Evolutionary conservation across 176 grass and related monocot genomes (phyloP).

Genomic region (Carex kokanica): DNA sequence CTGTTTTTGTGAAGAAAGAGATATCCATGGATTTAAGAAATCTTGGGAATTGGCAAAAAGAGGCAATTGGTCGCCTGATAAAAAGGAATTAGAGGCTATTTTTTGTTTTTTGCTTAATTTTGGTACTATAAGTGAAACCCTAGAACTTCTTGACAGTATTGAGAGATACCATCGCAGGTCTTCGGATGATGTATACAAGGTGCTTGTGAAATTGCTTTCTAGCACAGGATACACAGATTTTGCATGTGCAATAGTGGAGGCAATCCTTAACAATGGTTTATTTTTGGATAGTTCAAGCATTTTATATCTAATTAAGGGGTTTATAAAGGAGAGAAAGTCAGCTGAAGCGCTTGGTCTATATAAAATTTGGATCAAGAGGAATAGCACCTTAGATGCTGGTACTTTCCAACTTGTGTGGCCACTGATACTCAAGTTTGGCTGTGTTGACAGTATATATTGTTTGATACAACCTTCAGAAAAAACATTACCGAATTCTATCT

Average conservation of each 20-base stretch:
- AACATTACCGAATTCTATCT: conserved; percentile 27
- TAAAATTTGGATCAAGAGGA: conserved; percentile 54
- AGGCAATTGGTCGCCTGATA: conserved; percentile 50
- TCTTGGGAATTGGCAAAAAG: conserved; percentile 57
- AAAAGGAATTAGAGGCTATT: conserved; percentile 39
- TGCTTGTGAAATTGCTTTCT: conserved; percentile 67
- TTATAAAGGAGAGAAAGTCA: conserved; percentile 65
- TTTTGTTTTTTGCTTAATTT: conserved; percentile 55
- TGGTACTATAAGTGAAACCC: conserved; percentile 65
- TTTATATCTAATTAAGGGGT: conserved; percentile 62
- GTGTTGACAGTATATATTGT: conserved; percentile 39
- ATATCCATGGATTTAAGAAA: conserved; percentile 62
- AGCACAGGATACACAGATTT: conserved; percentile 55
- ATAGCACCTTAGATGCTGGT: conserved; percentile 12
- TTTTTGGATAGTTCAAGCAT: conserved; percentile 36
- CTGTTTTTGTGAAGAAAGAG: conserved; percentile 57
- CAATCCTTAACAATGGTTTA: conserved; percentile 52
- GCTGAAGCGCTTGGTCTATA: conserved; percentile 67
- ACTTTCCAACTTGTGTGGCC: conserved; percentile 30
- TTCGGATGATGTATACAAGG: conserved; percentile 38
- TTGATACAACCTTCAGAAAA: conserved; percentile 40
- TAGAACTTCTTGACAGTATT: conserved; percentile 51
- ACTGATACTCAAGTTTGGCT: conserved; percentile 44
- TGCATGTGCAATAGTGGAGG: conserved; percentile 79
- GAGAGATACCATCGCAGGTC: conserved; percentile 33